A percentile compares a stretch with the other conserved stretches of the same genome.
phyloP scores from a whole-genome alignment of 352 stramenopile genomes.

The Globisporangium spinosum region DNA sequence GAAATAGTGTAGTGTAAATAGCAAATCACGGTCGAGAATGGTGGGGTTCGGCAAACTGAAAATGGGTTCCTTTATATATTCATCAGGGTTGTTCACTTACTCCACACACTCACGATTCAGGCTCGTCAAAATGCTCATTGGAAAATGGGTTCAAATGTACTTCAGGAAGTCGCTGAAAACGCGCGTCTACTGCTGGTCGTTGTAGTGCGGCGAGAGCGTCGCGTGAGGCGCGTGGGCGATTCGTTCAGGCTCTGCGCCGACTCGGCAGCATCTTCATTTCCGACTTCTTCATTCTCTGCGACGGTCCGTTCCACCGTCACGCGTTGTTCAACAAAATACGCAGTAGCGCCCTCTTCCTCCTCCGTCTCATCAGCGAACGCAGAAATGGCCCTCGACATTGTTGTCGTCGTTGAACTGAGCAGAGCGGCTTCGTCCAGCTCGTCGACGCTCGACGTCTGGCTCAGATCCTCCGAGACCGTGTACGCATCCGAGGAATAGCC shows the following conservation, averaged over 20 bases:
- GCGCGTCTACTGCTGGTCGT: neutral
- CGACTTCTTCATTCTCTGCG: neutral
- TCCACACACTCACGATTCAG: neutral
- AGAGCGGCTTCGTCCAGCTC: neutral
- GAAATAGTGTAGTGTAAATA: neutral
- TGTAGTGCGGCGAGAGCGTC: neutral
- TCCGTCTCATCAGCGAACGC: neutral
- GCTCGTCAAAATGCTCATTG: neutral
- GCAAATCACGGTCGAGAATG: neutral
- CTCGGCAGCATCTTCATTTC: neutral
- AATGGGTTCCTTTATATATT: neutral
- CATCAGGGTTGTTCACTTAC: neutral
- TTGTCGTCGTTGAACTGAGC: neutral
- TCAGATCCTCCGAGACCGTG: slow-evolving; percentile 2
- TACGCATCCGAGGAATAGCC: neutral
- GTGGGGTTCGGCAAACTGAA: neutral
- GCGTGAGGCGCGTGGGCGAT: neutral
- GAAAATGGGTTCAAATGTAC: neutral
- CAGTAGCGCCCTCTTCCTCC: neutral
- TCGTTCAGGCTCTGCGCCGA: neutral
- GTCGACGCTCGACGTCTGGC: neutral
- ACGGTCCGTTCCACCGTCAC: neutral
- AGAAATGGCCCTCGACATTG: neutral
- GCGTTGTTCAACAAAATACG: neutral
- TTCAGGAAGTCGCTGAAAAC: neutral